Percentiles rank a stretch among this genome's conserved stretches.
Conservation (phyloP, 306 rosid genomes). For the Coriaria nepalensis region DNA sequence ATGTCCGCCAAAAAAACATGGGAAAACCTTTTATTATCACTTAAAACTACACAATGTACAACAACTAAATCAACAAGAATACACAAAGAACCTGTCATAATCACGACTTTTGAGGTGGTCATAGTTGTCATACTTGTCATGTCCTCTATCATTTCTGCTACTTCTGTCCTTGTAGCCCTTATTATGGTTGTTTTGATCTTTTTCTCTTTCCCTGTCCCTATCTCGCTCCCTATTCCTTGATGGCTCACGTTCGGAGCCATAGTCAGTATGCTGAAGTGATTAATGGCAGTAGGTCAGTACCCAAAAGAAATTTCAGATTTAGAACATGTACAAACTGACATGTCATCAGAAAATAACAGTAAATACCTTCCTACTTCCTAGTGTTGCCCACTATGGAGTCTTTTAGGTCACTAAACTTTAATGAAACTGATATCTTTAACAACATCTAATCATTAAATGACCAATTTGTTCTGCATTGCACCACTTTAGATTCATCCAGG, state of each 20-base stretch:
- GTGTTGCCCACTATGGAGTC: no score
- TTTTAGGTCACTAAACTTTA: no score
- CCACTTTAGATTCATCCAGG: no score
- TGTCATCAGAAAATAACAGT: no score
- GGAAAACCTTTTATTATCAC: no score
- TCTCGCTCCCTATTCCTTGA: constrained; percentile 29
- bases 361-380: no score
- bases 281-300: constrained; percentile 10
- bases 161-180: constrained; percentile 40
- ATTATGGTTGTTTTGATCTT: constrained; percentile 12
- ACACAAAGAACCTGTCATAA: constrained; percentile 34
- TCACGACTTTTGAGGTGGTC: constrained; percentile 24
- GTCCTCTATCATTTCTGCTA: constrained; percentile 30
- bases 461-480: no score
- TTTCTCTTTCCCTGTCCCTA: constrained; percentile 29
- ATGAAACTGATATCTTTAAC: no score
- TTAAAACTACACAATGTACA: not conserved
- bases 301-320: not conserved
- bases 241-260: constrained; percentile 40
- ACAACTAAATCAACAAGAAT: constrained; percentile 1
- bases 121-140: constrained; percentile 23
- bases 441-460: no score
- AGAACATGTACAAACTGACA: no score
- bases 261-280: constrained; percentile 34
- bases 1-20: no score